Evolutionary conservation across 73 alveolate genomes (phyloP), one percentile per base, ranked within the genome.

Genomic region (Breviolum minutum): DNA sequence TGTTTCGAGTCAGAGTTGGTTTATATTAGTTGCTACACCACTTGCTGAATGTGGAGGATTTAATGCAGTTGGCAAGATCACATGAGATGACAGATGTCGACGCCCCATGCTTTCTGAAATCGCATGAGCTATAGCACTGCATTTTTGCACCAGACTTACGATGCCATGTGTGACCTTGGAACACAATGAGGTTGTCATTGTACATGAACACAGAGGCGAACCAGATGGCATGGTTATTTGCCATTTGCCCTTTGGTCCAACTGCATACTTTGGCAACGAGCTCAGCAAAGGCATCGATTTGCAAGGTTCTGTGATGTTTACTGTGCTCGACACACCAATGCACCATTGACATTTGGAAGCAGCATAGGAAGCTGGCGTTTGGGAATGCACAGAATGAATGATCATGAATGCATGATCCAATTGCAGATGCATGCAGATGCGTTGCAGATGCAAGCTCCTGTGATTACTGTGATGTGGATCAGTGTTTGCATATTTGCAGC

Each of bases 211-310:
- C 99, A 99, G 99, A 95, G 99, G 99, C 68, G 99, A 99, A 99
- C 99, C 99, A 1, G 99, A 99, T 99, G 99, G 99, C 95, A 95
- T 99, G 99, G 99, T 99, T 54, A 99, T 99, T 64, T 99, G 99
- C 92, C 99, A 99, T 99, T 87, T 99, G 99, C 99, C 99, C 14
- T 99, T 99, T 71, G 99, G 99, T 13, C 99, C 99, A 3, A 99
- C 99, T 16, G 99, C 99, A 19, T 99, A 99, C 99, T 99, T 99
- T 94, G 99, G 99, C 66, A 16, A 54, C 17, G 27, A 8, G 9
- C 97, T 74, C 73, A 60, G 97, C 1, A 48, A 14, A 14, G 3
- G 19, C 24, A 13, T 26, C 11, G 14, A 81, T 8, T 27, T 6
- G 89, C 16, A 40, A 16, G 68, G 6, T 3, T 19, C 32, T 7